Percentiles rank a stretch among this genome's conserved stretches.
Conservation (phyloP, 2,329 filamentous ascomycete genomes). For the Lasiodiplodia citricola region DNA sequence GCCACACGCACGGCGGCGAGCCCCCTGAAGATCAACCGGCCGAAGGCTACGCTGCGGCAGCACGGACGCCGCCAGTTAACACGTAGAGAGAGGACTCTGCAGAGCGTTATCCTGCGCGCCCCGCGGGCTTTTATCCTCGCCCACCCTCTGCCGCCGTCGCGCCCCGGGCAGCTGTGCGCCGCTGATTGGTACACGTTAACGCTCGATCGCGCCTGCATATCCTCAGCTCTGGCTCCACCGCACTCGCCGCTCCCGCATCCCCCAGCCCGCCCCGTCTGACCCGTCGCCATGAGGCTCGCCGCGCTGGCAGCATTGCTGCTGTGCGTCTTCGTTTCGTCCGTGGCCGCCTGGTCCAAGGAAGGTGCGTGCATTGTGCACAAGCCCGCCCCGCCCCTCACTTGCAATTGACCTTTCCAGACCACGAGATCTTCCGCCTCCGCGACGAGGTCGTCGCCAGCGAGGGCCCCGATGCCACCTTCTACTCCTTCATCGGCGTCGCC, state of each 20-base stretch:
- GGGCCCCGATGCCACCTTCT: conserved; percentile 83
- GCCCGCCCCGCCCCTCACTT: background rate
- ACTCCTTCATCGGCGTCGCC: conserved; percentile 84
- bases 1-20: background rate
- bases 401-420: conserved; percentile 63
- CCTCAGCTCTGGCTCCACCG: conserved; percentile 31
- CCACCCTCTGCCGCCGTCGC: background rate
- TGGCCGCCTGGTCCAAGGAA: conserved; percentile 84
- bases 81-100: conserved; percentile 4
- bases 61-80: conserved; percentile 8
- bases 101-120: background rate
- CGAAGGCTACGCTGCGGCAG: background rate
- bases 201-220: conserved; percentile 16
- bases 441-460: conserved; percentile 82
- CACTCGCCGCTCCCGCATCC: conserved; percentile 30
- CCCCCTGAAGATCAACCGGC: conserved; percentile 18
- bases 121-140: conserved; percentile 17
- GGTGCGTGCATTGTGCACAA: conserved; percentile 55
- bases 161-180: background rate
- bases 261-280: background rate
- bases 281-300: conserved; percentile 70
- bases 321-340: conserved; percentile 68
- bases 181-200: conserved; percentile 20
- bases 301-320: conserved; percentile 69
- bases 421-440: conserved; percentile 94